A percentile compares a stretch with the other conserved stretches of the same genome.
These are phyloP conservation scores for Geotrichum europaeum DNA, from an alignment of 1,139 yeast species.

Conservation along the genomic window DNA sequence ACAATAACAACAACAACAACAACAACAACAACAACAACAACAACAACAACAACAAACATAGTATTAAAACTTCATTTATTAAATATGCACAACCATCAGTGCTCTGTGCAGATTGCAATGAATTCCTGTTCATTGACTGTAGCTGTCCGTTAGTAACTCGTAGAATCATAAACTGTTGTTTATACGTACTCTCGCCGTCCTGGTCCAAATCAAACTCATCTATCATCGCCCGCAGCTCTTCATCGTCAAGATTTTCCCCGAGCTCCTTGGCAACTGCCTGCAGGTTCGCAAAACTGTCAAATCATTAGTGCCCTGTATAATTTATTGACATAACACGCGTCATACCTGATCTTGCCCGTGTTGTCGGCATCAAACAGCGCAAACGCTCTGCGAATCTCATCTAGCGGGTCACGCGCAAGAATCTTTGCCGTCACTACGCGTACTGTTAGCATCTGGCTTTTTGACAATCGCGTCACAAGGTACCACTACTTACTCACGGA, in stretches of 20 bases:
- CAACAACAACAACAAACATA: background rate
- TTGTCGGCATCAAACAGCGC: conserved; percentile 81
- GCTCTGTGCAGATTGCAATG: conserved; percentile 78
- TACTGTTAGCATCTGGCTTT: background rate
- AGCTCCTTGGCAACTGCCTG: conserved; percentile 87
- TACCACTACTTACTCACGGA: conserved; percentile 49
- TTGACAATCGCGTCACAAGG: background rate
- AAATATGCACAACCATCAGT: conserved; percentile 19
- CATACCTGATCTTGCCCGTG: conserved; percentile 65
- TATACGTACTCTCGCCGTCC: conserved; percentile 68
- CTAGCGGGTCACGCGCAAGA: conserved; percentile 81
- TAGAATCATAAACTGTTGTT: background rate
- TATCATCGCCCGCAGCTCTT: conserved; percentile 92
- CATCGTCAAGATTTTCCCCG: conserved; percentile 89
- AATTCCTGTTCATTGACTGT: conserved; percentile 83
- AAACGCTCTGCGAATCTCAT: conserved; percentile 88
- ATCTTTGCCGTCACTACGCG: conserved; percentile 65
- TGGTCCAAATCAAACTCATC: conserved; percentile 96
- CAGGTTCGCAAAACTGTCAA: conserved; percentile 52
- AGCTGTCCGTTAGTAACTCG: conserved; percentile 8
- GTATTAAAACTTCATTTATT: background rate
- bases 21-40: background rate
- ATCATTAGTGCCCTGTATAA: conserved; percentile 28
- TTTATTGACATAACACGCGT: conserved; percentile 11
- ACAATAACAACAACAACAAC: background rate